Base-by-base conservation (phyloP, 73 alveolate species). In the Strombidium stylifer region DNA sequence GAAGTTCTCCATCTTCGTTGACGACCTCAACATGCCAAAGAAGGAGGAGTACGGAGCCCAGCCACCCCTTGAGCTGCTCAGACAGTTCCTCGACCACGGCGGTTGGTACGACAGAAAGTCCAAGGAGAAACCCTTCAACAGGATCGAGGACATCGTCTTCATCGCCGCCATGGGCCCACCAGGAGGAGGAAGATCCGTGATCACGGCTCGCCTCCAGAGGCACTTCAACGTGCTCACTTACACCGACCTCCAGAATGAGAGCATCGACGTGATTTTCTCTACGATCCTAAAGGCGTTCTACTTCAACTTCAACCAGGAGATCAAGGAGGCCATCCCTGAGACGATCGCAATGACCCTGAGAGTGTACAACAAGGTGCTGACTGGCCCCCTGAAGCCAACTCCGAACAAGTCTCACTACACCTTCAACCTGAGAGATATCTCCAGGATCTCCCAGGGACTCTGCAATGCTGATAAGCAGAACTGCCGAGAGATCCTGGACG, bases 121-220 rank as follows among this genome's bases (percentile, higher is more conserved):
- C 80, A 92, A 93, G 58, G 97, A 93, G 49, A 93, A 86, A 75
- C 89, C 83, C 51, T 88, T 88, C 82, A 93, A 80, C 41, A 85
- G 86, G 54, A 91, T 96, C 45, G 99, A 94, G 72, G 99, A 97
- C 74, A 85, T 97, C 36, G 90, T 95, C 66, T 79, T 92, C 54
- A 82, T 95, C 55, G 83, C 98, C 0, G 99, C 99, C 36, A 97
- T 97, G 99, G 99, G 99, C 31, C 99, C 98, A 0, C 99, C 99
- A 55, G 99, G 99, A 5, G 99, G 99, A 31, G 99, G 99, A 32
- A 93, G 99, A 89, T 85, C 97, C 19, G 90, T 81, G 67, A 93
- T 97, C 60, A 93, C 99, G 26, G 93, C 89, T 41, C 90, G 99
- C 79, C 69, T 93, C 73, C 87, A 86, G 73, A 88, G 99, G 68